Conservation (phyloP, 345 rosid species). For the Gossypioides kirkii region DNA sequence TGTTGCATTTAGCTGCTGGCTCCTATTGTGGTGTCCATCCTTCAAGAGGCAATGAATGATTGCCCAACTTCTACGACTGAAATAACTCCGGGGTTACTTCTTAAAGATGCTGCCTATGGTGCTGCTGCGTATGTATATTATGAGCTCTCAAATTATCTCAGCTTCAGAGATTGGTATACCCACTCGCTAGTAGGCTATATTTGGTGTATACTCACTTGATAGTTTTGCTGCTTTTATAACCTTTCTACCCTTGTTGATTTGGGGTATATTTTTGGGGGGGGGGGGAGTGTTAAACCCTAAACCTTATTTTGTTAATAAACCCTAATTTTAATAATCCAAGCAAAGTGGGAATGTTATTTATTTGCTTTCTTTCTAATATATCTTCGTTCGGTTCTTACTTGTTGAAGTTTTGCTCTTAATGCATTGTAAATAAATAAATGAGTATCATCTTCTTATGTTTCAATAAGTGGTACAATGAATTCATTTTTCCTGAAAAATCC, state of each 20-base stretch:
- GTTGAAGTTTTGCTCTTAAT: background rate
- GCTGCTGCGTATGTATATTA: slow-evolving; percentile 97
- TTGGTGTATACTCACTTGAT: background rate
- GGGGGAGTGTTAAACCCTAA: background rate
- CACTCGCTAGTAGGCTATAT: slow-evolving; percentile 14
- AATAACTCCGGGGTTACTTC: slow-evolving; percentile 77
- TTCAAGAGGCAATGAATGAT: slow-evolving; percentile 86
- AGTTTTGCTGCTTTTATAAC: background rate
- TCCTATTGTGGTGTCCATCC: slow-evolving; percentile 84
- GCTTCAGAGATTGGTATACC: slow-evolving; percentile 81
- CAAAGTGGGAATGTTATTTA: slow-evolving; percentile 1
- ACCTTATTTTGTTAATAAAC: background rate
- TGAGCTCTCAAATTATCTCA: slow-evolving; percentile 91
- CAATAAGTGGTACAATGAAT: slow-evolving; percentile 4
- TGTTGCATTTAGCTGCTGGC: slow-evolving; percentile 62
- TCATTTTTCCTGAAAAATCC: slow-evolving; percentile 1
- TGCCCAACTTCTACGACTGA: slow-evolving; percentile 80
- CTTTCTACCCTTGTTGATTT: background rate
- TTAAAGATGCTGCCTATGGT: slow-evolving; percentile 95
- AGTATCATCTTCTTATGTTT: slow-evolving; percentile 1
- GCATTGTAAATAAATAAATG: background rate
- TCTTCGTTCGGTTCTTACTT: background rate
- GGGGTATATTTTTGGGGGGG: background rate
- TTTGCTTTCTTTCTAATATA: background rate
- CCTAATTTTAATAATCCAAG: background rate